These are phyloP conservation scores for Colletotrichum noveboracense DNA, from an alignment of 2,329 filamentous ascomycete genomes.

Conservation along the genomic window DNA sequence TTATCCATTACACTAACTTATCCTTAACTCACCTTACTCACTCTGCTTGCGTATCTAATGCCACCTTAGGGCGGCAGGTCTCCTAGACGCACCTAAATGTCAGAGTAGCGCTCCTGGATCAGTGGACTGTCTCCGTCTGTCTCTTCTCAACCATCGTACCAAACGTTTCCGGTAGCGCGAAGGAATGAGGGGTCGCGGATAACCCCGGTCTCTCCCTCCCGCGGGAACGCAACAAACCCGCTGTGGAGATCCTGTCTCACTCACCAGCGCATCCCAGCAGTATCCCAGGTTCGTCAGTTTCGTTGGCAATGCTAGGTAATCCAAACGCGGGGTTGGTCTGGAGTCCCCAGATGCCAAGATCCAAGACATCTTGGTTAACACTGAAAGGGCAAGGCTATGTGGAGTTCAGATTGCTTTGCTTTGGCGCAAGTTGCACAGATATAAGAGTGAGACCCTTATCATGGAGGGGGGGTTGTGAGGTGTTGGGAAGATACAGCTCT, in stretches of 20 bases:
- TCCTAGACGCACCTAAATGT: neutral
- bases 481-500: neutral
- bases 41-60: neutral
- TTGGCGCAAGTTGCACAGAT: neutral
- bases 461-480: neutral
- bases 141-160: neutral
- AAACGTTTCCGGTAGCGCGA: neutral
- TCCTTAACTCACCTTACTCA: neutral
- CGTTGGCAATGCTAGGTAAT: neutral
- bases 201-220: neutral
- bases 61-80: neutral
- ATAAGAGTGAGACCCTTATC: neutral
- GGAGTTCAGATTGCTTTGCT: neutral
- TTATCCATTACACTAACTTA: neutral
- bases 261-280: neutral
- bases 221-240: neutral
- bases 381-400: neutral
- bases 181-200: neutral
- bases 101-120: neutral
- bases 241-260: neutral
- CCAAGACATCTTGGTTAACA: neutral
- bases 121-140: neutral
- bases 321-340: constrained; percentile 11
- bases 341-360: constrained; percentile 18
- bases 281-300: neutral